Percentiles rank a stretch among this genome's conserved stretches.
Evolutionary conservation across 257 asterid genomes (phyloP).

Genomic region (Fraxinus quadrangulata): DNA sequence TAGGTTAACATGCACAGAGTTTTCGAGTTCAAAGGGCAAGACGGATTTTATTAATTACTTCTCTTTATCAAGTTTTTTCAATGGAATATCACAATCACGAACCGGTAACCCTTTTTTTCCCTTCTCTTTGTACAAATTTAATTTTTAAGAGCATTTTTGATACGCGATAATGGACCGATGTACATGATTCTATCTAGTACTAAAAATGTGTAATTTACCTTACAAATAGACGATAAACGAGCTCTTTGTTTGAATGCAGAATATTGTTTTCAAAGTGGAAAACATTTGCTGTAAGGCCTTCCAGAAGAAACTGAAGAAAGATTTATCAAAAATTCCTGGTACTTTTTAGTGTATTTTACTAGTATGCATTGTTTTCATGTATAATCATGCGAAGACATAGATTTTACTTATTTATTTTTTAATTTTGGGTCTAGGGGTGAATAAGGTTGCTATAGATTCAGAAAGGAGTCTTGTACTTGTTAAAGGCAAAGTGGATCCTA

Average conservation of each 20-base stretch:
- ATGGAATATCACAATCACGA: conserved; percentile 24
- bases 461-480: conserved; percentile 29
- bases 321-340: conserved; percentile 34
- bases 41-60: neutral
- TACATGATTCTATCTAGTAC: neutral
- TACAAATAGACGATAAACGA: neutral
- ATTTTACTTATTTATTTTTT: neutral
- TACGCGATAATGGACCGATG: neutral
- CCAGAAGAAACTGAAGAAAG: conserved; percentile 31
- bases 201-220: neutral
- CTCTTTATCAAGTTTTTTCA: neutral
- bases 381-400: neutral
- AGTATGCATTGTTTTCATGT: neutral
- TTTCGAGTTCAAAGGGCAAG: neutral
- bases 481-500: conserved; percentile 37
- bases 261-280: conserved; percentile 27
- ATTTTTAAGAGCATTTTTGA: neutral
- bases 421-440: conserved; percentile 23
- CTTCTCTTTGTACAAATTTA: neutral
- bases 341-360: neutral
- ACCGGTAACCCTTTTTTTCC: conserved; percentile 4
- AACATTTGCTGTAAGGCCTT: conserved; percentile 32
- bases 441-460: conserved; percentile 28
- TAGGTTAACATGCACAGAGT: neutral
- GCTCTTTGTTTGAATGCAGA: conserved; percentile 21